Evolutionary conservation across 1,284 basidiomycete genomes (phyloP).

Genomic region (Ustilago tritici): DNA sequence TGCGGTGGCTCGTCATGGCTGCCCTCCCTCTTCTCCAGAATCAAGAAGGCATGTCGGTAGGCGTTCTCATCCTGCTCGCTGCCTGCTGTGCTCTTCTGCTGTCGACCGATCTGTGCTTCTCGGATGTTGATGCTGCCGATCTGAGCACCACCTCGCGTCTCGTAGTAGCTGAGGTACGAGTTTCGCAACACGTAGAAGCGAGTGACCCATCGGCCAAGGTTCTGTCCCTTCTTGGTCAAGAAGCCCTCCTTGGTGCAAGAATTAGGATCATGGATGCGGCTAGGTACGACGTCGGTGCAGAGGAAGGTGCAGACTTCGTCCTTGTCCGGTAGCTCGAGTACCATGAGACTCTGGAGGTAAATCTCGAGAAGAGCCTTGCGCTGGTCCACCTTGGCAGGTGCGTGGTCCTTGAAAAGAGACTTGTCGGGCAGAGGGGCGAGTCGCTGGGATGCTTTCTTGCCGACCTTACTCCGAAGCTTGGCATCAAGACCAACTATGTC

Average conservation of each 20-base stretch:
- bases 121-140: constrained; percentile 87
- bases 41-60: constrained; percentile 95
- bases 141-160: constrained; percentile 83
- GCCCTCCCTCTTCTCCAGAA: constrained; percentile 83
- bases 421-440: constrained; percentile 87
- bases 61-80: constrained; percentile 81
- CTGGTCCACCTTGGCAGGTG: constrained; percentile 94
- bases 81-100: constrained; percentile 72
- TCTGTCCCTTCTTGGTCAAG: constrained; percentile 94
- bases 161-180: constrained; percentile 90
- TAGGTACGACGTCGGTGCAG: constrained; percentile 85
- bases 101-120: constrained; percentile 85
- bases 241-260: constrained; percentile 91
- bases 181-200: constrained; percentile 88
- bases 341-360: constrained; percentile 87
- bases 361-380: constrained; percentile 78
- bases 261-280: constrained; percentile 66
- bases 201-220: constrained; percentile 83
- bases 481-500: constrained; percentile 87
- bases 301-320: constrained; percentile 91
- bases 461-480: constrained; percentile 75
- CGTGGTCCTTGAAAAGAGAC: constrained; percentile 94
- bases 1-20: constrained; percentile 71
- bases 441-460: constrained; percentile 77
- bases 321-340: constrained; percentile 83